These are phyloP conservation scores for Kluyveromyces sp. DNA, from an alignment of 1,139 yeast genomes.

Conservation along the genomic window DNA sequence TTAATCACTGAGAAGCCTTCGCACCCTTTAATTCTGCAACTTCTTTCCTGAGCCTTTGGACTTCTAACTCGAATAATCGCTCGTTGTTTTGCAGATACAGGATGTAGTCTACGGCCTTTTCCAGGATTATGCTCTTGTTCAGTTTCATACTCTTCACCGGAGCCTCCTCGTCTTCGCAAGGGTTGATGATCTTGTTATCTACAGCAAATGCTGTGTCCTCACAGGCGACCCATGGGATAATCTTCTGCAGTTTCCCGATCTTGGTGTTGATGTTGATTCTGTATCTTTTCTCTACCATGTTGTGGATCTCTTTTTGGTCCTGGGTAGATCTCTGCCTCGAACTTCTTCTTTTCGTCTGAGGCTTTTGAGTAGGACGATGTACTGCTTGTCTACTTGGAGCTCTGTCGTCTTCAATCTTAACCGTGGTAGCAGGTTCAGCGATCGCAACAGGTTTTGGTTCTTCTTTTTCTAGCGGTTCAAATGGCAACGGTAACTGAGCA, in stretches of 20 bases:
- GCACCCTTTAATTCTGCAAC: conserved; percentile 20
- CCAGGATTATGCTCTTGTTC: conserved; percentile 59
- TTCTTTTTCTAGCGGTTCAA: neutral
- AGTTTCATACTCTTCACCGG: conserved; percentile 33
- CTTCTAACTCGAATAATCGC: conserved; percentile 29
- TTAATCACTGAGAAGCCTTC: neutral
- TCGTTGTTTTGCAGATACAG: conserved; percentile 43
- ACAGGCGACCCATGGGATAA: conserved; percentile 57
- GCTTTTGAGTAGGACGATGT: conserved; percentile 1
- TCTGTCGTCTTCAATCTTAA: conserved; percentile 1
- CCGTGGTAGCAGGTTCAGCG: conserved; percentile 1
- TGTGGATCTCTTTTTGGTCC: conserved; percentile 64
- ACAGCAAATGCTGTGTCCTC: conserved; percentile 56
- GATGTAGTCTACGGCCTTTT: conserved; percentile 59
- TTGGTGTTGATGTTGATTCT: conserved; percentile 67
- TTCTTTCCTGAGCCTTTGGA: conserved; percentile 32
- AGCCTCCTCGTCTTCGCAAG: conserved; percentile 6
- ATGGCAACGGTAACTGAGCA: conserved; percentile 3
- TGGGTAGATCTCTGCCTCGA: conserved; percentile 53
- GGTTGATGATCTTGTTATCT: conserved; percentile 28
- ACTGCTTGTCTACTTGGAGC: neutral
- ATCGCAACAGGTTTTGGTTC: conserved; percentile 1
- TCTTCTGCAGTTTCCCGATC: conserved; percentile 56
- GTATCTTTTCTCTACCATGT: conserved; percentile 64
- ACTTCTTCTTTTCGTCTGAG: conserved; percentile 37